phyloP scores from a whole-genome alignment of 176 grass and related monocot species.

The Elymus sibiricus region DNA sequence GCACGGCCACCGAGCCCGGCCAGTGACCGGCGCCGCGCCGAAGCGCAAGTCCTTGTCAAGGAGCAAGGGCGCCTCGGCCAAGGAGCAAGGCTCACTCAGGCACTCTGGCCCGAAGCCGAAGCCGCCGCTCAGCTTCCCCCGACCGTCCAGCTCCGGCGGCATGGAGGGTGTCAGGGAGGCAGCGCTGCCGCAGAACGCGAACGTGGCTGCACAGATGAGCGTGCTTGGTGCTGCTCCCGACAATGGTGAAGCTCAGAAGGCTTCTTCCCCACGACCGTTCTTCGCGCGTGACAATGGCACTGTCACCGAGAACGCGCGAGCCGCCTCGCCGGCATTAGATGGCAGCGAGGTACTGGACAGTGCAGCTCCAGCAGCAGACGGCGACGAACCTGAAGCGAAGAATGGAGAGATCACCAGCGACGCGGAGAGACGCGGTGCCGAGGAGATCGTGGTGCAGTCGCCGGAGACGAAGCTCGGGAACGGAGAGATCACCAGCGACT shows the following conservation, averaged over 20 bases:
- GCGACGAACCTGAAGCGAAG: background rate
- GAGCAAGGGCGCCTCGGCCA: background rate
- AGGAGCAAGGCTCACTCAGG: background rate
- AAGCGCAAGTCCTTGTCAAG: background rate
- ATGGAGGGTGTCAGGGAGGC: background rate
- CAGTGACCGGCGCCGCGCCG: background rate
- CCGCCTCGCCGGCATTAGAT: constrained; percentile 7
- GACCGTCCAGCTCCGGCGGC: constrained; percentile 5
- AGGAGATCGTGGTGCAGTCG: background rate
- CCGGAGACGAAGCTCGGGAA: background rate
- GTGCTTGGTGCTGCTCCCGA: background rate
- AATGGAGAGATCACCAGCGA: background rate
- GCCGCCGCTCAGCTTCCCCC: constrained; percentile 28
- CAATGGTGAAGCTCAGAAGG: background rate
- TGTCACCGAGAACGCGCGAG: background rate
- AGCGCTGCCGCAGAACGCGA: background rate
- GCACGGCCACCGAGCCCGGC: background rate
- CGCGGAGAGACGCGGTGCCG: background rate
- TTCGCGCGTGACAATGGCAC: background rate
- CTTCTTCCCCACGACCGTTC: background rate
- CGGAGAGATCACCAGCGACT: constrained; percentile 37
- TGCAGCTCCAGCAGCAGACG: background rate
- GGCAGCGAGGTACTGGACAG: background rate
- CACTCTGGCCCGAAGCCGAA: background rate
- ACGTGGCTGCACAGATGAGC: background rate